phyloP scores from a whole-genome alignment of 805 yeast species.

The Metschnikowia sp. region DNA sequence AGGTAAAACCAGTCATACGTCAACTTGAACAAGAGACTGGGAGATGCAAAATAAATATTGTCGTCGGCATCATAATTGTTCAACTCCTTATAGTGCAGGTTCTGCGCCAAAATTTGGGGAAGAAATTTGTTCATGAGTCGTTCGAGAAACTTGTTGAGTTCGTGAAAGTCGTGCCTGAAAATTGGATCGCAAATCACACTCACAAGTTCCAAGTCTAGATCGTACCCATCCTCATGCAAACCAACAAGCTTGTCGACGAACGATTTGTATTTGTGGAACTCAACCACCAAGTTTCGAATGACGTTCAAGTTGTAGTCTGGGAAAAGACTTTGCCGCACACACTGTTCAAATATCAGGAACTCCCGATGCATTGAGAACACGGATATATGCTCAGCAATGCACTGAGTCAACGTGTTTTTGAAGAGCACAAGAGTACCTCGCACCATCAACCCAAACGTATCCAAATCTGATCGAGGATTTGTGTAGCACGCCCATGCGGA shows the following conservation, averaged over 20 bases:
- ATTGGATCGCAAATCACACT: conserved; percentile 11
- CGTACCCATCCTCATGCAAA: conserved; percentile 8
- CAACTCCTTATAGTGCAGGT: conserved; percentile 22
- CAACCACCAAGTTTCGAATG: conserved; percentile 24
- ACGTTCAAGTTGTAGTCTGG: conserved; percentile 37
- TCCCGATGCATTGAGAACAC: conserved; percentile 7
- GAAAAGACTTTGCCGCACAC: conserved; percentile 20
- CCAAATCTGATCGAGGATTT: conserved; percentile 29
- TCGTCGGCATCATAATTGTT: conserved; percentile 14
- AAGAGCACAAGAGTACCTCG: conserved; percentile 34
- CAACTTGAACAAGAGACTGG: conserved; percentile 31
- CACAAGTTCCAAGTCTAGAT: conserved; percentile 2
- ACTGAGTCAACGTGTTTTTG: conserved; percentile 20
- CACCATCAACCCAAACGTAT: conserved; percentile 31
- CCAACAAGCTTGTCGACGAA: conserved; percentile 16
- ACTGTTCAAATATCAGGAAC: conserved; percentile 22
- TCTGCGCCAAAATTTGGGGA: conserved; percentile 27
- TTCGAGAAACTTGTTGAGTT: conserved; percentile 29
- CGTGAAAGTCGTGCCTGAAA: conserved; percentile 20
- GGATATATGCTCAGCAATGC: conserved; percentile 1
- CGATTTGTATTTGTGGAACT: conserved; percentile 25
- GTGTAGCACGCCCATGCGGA: conserved; percentile 35
- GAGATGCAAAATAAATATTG: conserved; percentile 25
- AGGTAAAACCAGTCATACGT: conserved; percentile 34
- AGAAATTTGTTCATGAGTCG: conserved; percentile 23